Evolutionary conservation across 2,329 filamentous ascomycete genomes (phyloP).

Genomic region (Ophiobolus disseminans): DNA sequence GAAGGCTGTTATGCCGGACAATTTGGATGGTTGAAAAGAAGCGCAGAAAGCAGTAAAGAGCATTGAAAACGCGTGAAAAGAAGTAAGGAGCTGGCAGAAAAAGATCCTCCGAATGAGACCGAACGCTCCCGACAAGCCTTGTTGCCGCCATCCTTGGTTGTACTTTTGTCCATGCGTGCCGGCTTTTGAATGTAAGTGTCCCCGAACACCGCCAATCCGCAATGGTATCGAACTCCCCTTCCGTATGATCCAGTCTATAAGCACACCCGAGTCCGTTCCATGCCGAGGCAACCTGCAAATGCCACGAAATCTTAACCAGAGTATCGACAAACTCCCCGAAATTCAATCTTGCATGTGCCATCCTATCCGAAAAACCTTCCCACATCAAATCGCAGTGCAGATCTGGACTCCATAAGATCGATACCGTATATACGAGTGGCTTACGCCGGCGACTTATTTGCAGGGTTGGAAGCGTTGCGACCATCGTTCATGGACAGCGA

Average conservation of each 20-base stretch:
- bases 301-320: slow-evolving; percentile 48
- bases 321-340: slow-evolving; percentile 45
- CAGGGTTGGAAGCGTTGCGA: slow-evolving; percentile 52
- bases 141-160: slow-evolving; percentile 35
- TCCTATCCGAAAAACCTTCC: slow-evolving; percentile 44
- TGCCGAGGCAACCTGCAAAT: slow-evolving; percentile 48
- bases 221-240: slow-evolving; percentile 51
- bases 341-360: slow-evolving; percentile 46
- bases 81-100: slow-evolving; percentile 15
- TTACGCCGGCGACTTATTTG: slow-evolving; percentile 52
- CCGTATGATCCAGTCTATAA: slow-evolving; percentile 49
- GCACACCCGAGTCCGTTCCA: slow-evolving; percentile 39
- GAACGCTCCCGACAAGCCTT: slow-evolving; percentile 30
- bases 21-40: slow-evolving; percentile 17
- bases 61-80: slow-evolving; percentile 12
- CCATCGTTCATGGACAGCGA: slow-evolving; percentile 73
- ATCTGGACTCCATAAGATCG: slow-evolving; percentile 42
- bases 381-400: slow-evolving; percentile 45
- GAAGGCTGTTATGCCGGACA: slow-evolving; percentile 12
- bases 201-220: slow-evolving; percentile 43
- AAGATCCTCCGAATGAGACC: slow-evolving; percentile 26
- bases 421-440: slow-evolving; percentile 43
- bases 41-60: slow-evolving; percentile 6
- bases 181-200: slow-evolving; percentile 34
- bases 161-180: slow-evolving; percentile 39